Percentiles rank a stretch among this genome's conserved stretches.
Conservation (phyloP, 2,329 filamentous ascomycete species). For the Trichophyton benhamiae region DNA sequence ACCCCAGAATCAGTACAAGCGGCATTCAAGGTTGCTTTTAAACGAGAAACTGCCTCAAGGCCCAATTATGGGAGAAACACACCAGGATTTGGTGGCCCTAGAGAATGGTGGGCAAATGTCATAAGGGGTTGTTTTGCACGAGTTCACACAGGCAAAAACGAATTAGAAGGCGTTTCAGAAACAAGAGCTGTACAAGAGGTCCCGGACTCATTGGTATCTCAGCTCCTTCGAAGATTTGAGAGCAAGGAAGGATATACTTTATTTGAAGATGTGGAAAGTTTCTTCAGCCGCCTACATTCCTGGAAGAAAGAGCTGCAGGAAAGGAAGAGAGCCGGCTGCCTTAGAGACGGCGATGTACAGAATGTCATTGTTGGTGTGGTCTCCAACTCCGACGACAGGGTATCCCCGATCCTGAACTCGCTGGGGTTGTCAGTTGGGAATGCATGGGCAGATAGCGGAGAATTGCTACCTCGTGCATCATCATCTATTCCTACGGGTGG, state of each 20-base stretch:
- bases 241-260: slow-evolving; percentile 29
- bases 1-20: slow-evolving; percentile 17
- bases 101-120: slow-evolving; percentile 35
- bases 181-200: slow-evolving; percentile 14
- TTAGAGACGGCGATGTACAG: slow-evolving; percentile 15
- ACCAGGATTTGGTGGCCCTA: slow-evolving; percentile 25
- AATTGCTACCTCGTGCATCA: slow-evolving; percentile 9
- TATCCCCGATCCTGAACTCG: slow-evolving; percentile 28
- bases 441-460: slow-evolving; percentile 22
- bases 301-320: slow-evolving; percentile 14
- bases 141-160: slow-evolving; percentile 15
- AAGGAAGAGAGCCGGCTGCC: background rate
- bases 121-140: slow-evolving; percentile 28
- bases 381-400: slow-evolving; percentile 37
- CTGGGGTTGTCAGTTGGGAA: slow-evolving; percentile 29
- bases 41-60: slow-evolving; percentile 19
- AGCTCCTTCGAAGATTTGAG: slow-evolving; percentile 30
- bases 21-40: slow-evolving; percentile 25
- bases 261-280: slow-evolving; percentile 29
- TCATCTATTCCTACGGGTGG: slow-evolving; percentile 16
- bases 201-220: slow-evolving; percentile 24
- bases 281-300: slow-evolving; percentile 24
- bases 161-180: slow-evolving; percentile 6
- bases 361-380: slow-evolving; percentile 31
- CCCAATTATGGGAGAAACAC: slow-evolving; percentile 36